Evolutionary conservation across 257 asterid genomes (phyloP).

Genomic region (Ajuga chamaepitys): DNA sequence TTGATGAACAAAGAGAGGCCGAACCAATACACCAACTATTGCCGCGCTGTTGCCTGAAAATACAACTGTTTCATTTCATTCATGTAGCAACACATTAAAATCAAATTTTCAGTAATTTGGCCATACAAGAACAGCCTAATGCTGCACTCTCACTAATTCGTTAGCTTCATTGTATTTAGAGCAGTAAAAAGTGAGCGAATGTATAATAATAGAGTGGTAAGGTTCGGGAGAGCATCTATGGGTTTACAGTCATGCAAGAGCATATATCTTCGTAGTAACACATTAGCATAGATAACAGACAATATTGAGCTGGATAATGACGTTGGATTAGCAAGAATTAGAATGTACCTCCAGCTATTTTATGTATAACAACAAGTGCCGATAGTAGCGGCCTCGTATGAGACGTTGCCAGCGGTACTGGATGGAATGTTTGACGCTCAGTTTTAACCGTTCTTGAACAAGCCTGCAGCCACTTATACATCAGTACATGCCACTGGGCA

Average conservation of each 20-base stretch:
- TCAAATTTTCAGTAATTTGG: not conserved
- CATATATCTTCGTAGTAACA: not conserved
- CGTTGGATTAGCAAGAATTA: not conserved
- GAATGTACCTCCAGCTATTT: constrained; percentile 31
- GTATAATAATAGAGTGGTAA: not conserved
- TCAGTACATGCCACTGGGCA: constrained; percentile 18
- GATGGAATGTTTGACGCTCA: constrained; percentile 35
- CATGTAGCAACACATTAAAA: not conserved
- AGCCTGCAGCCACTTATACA: constrained; percentile 56
- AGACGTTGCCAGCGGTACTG: constrained; percentile 63
- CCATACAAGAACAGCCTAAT: not conserved
- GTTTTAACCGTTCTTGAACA: constrained; percentile 63
- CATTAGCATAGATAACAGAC: not conserved
- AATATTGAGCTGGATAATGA: not conserved
- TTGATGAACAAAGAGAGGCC: constrained; percentile 12
- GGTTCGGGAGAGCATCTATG: not conserved
- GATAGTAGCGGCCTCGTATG: constrained; percentile 87
- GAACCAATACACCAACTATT: constrained; percentile 2
- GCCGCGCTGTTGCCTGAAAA: constrained; percentile 13
- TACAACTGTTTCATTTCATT: constrained; percentile 8
- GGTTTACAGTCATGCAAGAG: not conserved
- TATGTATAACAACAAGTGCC: constrained; percentile 67
- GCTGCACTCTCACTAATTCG: not conserved
- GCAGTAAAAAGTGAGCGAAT: not conserved
- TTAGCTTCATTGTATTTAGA: not conserved